Evolutionary conservation across 2,329 filamentous ascomycete species (phyloP).

Genomic region (Gaeumannomyces sp.): DNA sequence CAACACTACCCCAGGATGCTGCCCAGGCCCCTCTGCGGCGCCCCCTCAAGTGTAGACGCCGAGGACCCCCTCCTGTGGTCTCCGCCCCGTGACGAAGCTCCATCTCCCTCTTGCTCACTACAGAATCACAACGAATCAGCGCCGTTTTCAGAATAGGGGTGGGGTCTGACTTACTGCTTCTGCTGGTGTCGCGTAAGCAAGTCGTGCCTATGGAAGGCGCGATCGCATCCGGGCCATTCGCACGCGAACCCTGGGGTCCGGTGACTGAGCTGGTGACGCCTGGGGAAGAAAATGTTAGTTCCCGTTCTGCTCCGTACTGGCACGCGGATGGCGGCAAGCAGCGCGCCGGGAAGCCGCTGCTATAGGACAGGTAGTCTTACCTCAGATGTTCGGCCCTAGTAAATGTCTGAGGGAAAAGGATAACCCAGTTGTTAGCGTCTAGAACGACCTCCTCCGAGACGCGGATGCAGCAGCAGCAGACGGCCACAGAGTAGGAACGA

Average conservation of each 20-base stretch:
- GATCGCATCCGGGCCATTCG: conserved; percentile 47
- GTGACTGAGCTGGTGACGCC: conserved; percentile 44
- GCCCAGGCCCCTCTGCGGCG: too few relatives aligned
- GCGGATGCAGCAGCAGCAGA: background rate
- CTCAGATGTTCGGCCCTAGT: conserved; percentile 18
- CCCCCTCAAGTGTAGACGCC: conserved; percentile 17
- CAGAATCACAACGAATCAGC: conserved; percentile 7
- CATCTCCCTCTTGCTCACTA: conserved; percentile 41
- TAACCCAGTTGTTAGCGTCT: conserved; percentile 23
- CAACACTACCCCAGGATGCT: background rate
- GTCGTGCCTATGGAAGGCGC: conserved; percentile 52
- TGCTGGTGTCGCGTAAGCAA: conserved; percentile 50
- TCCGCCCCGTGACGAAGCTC: conserved; percentile 22
- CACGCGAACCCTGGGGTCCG: conserved; percentile 47
- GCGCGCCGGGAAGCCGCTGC: background rate
- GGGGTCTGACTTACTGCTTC: conserved; percentile 37
- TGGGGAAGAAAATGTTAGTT: conserved; percentile 2
- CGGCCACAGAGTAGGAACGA: too few relatives aligned
- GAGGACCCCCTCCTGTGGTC: conserved; percentile 23
- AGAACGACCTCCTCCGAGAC: conserved; percentile 11
- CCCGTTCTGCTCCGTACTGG: conserved; percentile 27
- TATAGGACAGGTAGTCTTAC: conserved; percentile 11
- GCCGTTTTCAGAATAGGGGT: conserved; percentile 12
- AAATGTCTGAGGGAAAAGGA: conserved; percentile 42
- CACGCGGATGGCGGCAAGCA: conserved; percentile 6